Percentiles rank a stretch among this genome's conserved stretches.
These are phyloP conservation scores for Dictyophora rubrovolvata DNA, from an alignment of 768 basidiomycete genomes.

Conservation along the genomic window DNA sequence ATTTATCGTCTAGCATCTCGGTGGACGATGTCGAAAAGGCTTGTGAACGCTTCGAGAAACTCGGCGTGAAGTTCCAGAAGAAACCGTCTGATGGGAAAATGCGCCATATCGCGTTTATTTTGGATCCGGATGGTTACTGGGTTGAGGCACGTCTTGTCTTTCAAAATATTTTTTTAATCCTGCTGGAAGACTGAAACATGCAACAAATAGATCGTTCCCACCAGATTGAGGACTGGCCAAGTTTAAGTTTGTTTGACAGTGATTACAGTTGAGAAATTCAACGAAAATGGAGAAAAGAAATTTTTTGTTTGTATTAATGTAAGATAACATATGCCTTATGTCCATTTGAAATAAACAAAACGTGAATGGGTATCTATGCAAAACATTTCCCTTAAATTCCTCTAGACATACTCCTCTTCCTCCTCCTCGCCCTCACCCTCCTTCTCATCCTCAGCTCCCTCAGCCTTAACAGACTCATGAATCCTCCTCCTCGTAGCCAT, in stretches of 20 bases:
- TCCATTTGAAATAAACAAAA: too few species aligned
- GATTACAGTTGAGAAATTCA: not conserved
- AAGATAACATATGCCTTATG: too few species aligned
- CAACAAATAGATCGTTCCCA: conserved; percentile 4
- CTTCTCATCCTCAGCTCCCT: not conserved
- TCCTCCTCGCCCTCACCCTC: not conserved
- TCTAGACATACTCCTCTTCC: not conserved
- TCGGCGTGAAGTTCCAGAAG: conserved; percentile 84
- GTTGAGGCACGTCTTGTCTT: conserved; percentile 12
- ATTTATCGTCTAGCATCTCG: conserved; percentile 78
- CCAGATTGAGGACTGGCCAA: not conserved
- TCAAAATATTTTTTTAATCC: not conserved
- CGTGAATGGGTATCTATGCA: too few species aligned
- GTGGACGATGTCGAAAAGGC: conserved; percentile 77
- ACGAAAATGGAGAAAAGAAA: not conserved
- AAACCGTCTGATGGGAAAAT: conserved; percentile 77
- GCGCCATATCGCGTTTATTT: conserved; percentile 71
- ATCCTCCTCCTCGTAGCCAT: not conserved
- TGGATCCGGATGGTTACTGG: conserved; percentile 73
- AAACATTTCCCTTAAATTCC: too few species aligned
- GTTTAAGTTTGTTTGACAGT: not conserved
- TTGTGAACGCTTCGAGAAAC: conserved; percentile 70
- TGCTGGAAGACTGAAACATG: not conserved
- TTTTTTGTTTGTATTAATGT: not conserved
- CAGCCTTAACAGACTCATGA: not conserved